These are phyloP conservation scores for Corniculantispora saksenae DNA, from an alignment of 2,329 filamentous ascomycete genomes.

Conservation along the genomic window DNA sequence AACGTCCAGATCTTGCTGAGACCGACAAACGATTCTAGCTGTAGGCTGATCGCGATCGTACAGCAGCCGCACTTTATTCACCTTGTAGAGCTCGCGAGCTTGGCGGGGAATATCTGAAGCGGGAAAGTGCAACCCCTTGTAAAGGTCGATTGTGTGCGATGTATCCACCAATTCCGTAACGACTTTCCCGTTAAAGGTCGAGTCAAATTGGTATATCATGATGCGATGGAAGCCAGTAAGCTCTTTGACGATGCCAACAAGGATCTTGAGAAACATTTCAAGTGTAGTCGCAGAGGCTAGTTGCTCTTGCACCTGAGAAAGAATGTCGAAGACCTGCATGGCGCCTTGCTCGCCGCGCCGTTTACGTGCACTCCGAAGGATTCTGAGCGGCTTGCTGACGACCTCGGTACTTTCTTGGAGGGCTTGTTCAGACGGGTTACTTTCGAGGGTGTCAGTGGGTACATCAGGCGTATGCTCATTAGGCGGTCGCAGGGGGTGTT, in stretches of 20 bases:
- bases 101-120: conserved; percentile 85
- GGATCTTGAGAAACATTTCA: conserved; percentile 73
- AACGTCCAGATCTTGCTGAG: conserved; percentile 68
- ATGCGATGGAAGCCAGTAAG: conserved; percentile 88
- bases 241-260: conserved; percentile 86
- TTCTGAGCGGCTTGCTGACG: conserved; percentile 73
- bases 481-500: conserved; percentile 65
- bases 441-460: conserved; percentile 73
- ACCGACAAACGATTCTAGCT: conserved; percentile 78
- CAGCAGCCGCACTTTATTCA: conserved; percentile 85
- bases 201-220: conserved; percentile 91
- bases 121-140: conserved; percentile 85
- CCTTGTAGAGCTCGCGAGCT: conserved; percentile 82
- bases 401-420: conserved; percentile 74
- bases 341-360: conserved; percentile 76
- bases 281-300: conserved; percentile 71
- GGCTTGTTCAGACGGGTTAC: conserved; percentile 73
- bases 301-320: conserved; percentile 90
- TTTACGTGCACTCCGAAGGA: conserved; percentile 73
- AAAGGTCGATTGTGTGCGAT: conserved; percentile 75
- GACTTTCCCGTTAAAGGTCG: conserved; percentile 78
- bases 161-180: conserved; percentile 87
- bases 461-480: conserved; percentile 60
- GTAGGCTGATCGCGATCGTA: conserved; percentile 84
- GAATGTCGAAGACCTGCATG: conserved; percentile 89